Base-by-base conservation (phyloP, 257 asterid species). In the Eustoma russellianum region DNA sequence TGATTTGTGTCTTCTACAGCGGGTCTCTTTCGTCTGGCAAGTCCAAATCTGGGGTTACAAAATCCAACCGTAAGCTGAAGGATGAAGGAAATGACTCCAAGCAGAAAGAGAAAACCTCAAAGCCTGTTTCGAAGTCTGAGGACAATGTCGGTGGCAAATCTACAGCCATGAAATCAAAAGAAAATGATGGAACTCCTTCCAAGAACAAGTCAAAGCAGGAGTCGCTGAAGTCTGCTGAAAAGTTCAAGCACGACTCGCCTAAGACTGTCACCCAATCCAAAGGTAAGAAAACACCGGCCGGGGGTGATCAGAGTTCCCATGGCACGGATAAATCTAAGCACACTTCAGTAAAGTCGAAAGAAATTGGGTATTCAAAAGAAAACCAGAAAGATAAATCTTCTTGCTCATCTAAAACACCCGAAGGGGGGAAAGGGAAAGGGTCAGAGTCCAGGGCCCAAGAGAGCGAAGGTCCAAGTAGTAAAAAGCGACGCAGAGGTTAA, bases 331-430 rank as follows among this genome's bases (percentile, higher is more conserved):
- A 65, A 72, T 19, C 67, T 16, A 81, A 82, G 64, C 63, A 81
- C 46, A 66, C 80, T 59, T 61, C 74, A 38, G 68, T 94, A 11
- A 82, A 79, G 82, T 74, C 56, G 62, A 85, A 79, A 69, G 87
- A 73, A 56, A 33, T 76, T 53, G 83, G 66, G 11, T 65, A 15
- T 41, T 34, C 33, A 52, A 75, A 74, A 78, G 93, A 70, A 46
- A 79, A 74, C 62, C 33, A 65, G 12, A 66, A 68, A 56, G 61
- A 44, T 0, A 44, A 38, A 38, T 38, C 43, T 1, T 9, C 44
- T 0, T 77, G 66, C 15, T 58, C 62, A 49, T 59, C 58, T 8
- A 76, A 75, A 66, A 59, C 69, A 46, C 60, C 77, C 5, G 83
- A 65, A 52, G 57, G 61, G 11, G 48, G 48, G 60, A 83, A 83